Conservation (phyloP, 2,329 filamentous ascomycete species). For the Onygenales sp. region DNA sequence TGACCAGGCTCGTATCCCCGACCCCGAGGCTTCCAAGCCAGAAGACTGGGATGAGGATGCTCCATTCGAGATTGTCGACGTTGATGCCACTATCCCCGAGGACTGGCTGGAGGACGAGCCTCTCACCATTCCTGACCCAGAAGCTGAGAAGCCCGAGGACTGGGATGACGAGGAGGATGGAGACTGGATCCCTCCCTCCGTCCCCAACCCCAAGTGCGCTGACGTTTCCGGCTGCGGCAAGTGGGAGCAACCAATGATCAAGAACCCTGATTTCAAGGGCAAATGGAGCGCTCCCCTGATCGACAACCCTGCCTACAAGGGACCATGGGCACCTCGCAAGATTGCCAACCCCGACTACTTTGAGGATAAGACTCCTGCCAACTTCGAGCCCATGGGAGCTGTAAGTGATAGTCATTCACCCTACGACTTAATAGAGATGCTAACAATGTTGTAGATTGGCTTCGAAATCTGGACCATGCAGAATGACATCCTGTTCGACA, state of each 20-base stretch:
- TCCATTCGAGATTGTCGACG: constrained; percentile 89
- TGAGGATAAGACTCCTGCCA: constrained; percentile 92
- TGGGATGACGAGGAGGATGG: constrained; percentile 99
- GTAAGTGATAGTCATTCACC: constrained; percentile 46
- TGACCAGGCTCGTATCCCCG: constrained; percentile 80
- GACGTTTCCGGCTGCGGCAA: constrained; percentile 88
- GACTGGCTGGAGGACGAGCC: constrained; percentile 95
- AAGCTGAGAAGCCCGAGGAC: constrained; percentile 94
- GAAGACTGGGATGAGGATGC: constrained; percentile 99
- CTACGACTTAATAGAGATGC: constrained; percentile 5
- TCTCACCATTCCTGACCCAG: constrained; percentile 73
- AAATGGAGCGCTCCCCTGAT: constrained; percentile 90
- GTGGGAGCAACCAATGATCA: constrained; percentile 85
- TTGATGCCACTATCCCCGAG: constrained; percentile 80
- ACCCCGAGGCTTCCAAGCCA: constrained; percentile 90
- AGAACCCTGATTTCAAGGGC: constrained; percentile 97
- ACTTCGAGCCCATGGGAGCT: constrained; percentile 97
- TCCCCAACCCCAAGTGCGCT: constrained; percentile 92
- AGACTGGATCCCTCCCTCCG: constrained; percentile 84
- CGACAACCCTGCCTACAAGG: constrained; percentile 98
- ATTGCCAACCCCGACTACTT: constrained; percentile 94
- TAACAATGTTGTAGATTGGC: constrained; percentile 56
- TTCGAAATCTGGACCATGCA: constrained; percentile 99
- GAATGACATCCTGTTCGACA: constrained; percentile 96
- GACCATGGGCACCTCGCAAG: constrained; percentile 86